These are phyloP conservation scores for Trichoderma arundinaceum DNA, from an alignment of 2,329 filamentous ascomycete species.

Conservation along the genomic window DNA sequence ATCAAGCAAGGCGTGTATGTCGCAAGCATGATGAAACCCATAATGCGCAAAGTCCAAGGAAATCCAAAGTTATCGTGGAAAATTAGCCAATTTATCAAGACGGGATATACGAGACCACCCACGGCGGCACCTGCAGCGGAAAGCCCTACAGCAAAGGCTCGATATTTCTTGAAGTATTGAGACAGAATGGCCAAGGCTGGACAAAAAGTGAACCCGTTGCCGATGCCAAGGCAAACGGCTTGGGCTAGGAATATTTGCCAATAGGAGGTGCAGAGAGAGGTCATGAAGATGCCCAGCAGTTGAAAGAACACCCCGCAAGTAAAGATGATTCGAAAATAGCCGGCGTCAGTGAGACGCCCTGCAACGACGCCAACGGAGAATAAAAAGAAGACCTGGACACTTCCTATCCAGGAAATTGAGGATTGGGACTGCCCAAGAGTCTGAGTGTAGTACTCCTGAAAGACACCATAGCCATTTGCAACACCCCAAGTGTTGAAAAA, in stretches of 20 bases:
- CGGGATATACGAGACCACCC: neutral
- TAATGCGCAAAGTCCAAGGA: neutral
- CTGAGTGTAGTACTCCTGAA: slow-evolving; percentile 1
- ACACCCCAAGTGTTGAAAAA: slow-evolving; percentile 5
- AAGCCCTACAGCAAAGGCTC: neutral
- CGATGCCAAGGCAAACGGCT: slow-evolving; percentile 3
- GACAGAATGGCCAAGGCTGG: slow-evolving; percentile 14
- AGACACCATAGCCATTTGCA: slow-evolving; percentile 4
- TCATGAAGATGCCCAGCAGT: slow-evolving; percentile 9
- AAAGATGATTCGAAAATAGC: slow-evolving; percentile 7
- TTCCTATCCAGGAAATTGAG: slow-evolving; percentile 6
- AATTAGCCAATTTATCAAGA: slow-evolving; percentile 1
- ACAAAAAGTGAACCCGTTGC: slow-evolving; percentile 1
- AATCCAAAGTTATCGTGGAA: slow-evolving; percentile 2
- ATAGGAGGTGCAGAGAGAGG: slow-evolving; percentile 2
- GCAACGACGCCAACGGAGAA: slow-evolving; percentile 6
- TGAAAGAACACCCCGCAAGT: neutral
- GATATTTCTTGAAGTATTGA: slow-evolving; percentile 7
- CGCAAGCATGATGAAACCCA: slow-evolving; percentile 15
- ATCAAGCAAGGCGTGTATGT: slow-evolving; percentile 6
- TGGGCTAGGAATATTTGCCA: slow-evolving; percentile 12
- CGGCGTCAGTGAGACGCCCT: slow-evolving; percentile 3
- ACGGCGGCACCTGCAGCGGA: slow-evolving; percentile 9
- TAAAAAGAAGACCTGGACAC: slow-evolving; percentile 4
- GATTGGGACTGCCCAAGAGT: neutral